Evolutionary conservation across 805 yeast species (phyloP).

Genomic region (Kluyveromyces starmeri): DNA sequence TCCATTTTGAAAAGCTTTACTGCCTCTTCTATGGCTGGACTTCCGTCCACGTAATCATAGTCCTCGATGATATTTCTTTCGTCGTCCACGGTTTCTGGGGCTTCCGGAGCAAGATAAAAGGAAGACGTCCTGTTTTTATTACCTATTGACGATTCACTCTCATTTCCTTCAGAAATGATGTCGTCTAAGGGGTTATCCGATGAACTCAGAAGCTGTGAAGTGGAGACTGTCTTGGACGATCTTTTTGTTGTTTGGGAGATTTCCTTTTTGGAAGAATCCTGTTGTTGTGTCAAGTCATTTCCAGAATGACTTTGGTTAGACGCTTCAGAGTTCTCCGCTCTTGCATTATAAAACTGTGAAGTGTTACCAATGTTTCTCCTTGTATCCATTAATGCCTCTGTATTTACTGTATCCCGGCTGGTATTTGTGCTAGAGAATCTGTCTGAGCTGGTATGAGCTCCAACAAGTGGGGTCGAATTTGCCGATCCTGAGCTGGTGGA

Average conservation of each 20-base stretch:
- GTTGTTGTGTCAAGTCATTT: background rate
- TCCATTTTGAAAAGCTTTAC: slow-evolving; percentile 17
- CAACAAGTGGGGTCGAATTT: slow-evolving; percentile 1
- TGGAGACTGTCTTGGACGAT: slow-evolving; percentile 7
- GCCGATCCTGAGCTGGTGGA: background rate
- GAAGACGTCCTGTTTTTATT: background rate
- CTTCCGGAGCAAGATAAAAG: background rate
- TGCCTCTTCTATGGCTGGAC: slow-evolving; percentile 23
- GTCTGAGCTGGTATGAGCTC: background rate
- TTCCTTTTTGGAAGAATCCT: background rate
- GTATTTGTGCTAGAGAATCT: slow-evolving; percentile 2
- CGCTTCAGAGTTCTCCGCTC: background rate
- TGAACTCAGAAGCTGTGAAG: slow-evolving; percentile 4
- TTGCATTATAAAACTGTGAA: background rate
- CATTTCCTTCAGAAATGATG: slow-evolving; percentile 5
- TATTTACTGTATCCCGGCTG: slow-evolving; percentile 8
- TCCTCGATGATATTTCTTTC: background rate
- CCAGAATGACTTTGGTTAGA: slow-evolving; percentile 1
- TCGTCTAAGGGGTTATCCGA: background rate
- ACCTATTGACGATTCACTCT: background rate
- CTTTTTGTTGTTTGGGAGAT: slow-evolving; percentile 3
- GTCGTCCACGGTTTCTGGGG: background rate
- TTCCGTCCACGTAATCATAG: slow-evolving; percentile 10
- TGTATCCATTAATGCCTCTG: slow-evolving; percentile 3
- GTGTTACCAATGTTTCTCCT: background rate